A percentile compares a stretch with the other conserved stretches of the same genome.
phyloP scores from a whole-genome alignment of 2,329 filamentous ascomycete genomes.

The Aspergillus sp. region DNA sequence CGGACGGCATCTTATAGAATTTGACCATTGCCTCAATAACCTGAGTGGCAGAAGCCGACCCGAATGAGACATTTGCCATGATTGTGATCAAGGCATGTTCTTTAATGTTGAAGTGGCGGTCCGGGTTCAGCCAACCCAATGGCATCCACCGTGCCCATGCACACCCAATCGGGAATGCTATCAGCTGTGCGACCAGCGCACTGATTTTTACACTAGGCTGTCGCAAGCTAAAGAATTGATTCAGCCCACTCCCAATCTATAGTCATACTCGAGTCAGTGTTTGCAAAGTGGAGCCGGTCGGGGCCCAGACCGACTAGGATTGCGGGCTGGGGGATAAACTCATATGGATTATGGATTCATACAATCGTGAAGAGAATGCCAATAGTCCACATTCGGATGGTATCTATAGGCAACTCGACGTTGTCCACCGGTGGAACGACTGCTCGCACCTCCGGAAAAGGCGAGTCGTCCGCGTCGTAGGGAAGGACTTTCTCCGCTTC shows the following conservation, averaged over 20 bases:
- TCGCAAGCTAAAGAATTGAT: slow-evolving; percentile 41
- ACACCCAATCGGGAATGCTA: slow-evolving; percentile 47
- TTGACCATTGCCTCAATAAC: slow-evolving; percentile 40
- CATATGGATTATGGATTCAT: slow-evolving; percentile 12
- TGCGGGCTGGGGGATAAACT: background rate
- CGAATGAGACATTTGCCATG: slow-evolving; percentile 50
- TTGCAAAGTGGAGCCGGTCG: background rate
- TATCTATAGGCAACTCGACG: slow-evolving; percentile 31
- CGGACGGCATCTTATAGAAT: slow-evolving; percentile 59
- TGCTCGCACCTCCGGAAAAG: slow-evolving; percentile 40
- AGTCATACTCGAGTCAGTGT: slow-evolving; percentile 1
- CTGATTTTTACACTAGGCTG: slow-evolving; percentile 42
- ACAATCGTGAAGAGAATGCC: slow-evolving; percentile 40
- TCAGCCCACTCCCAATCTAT: slow-evolving; percentile 38
- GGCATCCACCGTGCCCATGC: slow-evolving; percentile 39
- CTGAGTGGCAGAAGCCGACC: slow-evolving; percentile 43
- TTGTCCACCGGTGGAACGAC: slow-evolving; percentile 36
- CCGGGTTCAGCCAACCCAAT: slow-evolving; percentile 45
- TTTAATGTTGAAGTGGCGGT: slow-evolving; percentile 40
- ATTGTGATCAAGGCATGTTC: slow-evolving; percentile 48
- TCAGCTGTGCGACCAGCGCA: slow-evolving; percentile 42
- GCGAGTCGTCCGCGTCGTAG: slow-evolving; percentile 39
- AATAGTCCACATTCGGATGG: slow-evolving; percentile 39
- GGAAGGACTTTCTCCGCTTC: slow-evolving; percentile 34
- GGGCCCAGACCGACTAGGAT: background rate